Evolutionary conservation across 2,329 filamentous ascomycete species (phyloP), one percentile per base, ranked within the genome.

Genomic region (Trichoderma sp.): DNA sequence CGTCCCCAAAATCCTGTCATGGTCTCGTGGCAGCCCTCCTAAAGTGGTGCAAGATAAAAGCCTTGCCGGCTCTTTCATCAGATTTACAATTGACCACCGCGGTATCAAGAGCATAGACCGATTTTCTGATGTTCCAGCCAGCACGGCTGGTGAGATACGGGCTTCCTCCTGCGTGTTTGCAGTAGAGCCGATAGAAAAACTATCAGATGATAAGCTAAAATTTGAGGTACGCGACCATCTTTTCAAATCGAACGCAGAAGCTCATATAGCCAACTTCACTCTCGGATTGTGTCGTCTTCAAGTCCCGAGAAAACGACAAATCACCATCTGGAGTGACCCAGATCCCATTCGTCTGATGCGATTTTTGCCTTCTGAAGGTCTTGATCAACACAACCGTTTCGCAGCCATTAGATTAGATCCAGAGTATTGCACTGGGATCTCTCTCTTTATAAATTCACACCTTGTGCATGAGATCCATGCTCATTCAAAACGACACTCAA

Each of bases 91-190:
- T 41, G 71, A 74, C 9, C 29, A 45, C 16, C 45, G 63, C 3
- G 71, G 71, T 11, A 50, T 74, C 12, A 67, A 27, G 24, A 41
- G n/a, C 5, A 67, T 74, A 18, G 63, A 74, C 16, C 60, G 71
- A 6, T 21, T 74, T 21, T 56, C 71, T 3, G 6, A 60, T 8
- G 1, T 11, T 16, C 16, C 24, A 16, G 4, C n/a, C 3, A 21
- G 3, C 9, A 29, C 29, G 18, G 63, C 6, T n/a, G 16, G 9
- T 7, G 31, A 21, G 7, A 24, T 38, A 1, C 31, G 31, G 18
- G 2, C 24, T n/a, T 11, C n/a, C 64, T 24, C 62, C 45, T 45
- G 14, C 16, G 50, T 67, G 8, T 74, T 31, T 60, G 45, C 18
- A 3, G 7, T 67, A 41, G 29, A 67, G 33, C 35, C 29, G 12